Evolutionary conservation across 2,329 filamentous ascomycete genomes (phyloP), one percentile per base, ranked within the genome.

Genomic region (Trichophyton benhamiae): DNA sequence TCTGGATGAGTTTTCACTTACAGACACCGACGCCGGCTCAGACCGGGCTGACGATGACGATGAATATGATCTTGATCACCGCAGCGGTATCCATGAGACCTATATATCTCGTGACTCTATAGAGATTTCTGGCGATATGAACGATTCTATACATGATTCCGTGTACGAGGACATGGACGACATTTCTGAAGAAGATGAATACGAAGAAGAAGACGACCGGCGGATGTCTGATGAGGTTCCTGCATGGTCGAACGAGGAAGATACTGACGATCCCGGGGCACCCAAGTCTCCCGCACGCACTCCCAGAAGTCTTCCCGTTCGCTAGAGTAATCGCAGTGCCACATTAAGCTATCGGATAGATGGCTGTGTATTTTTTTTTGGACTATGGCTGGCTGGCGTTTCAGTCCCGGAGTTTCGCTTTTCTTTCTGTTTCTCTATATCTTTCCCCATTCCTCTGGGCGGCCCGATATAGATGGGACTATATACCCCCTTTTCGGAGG

Each of bases 1-100:
- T 58, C 76, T 96, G 27, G 88, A 91, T 48, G 89, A 96, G 60
- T 97, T 97, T 68, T 91, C 88, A 0, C 88, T 87, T 59, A 95
- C 88, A 52, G 91, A 94, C 64, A 85, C 80, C 36, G 81, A 82
- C 65, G 17, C 8, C 8, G 36, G 22, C 22, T 42, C 36, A 22
- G 76, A 75, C 15, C 79, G 79, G 36, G 76, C 74, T 7, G 76
- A 77, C 33, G 79, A 79, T 7, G 76, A 77, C 33, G 79, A 79
- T 7, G 78, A 80, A 68, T 75, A 53, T 69, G 65, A 42, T 0
- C 75, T 77, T 1, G 74, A 75, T 3, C 76, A 70, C 41, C 70
- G 27, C 71, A 70, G 41, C 17, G 77, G 79, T 61, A 69, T 84
- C 49, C 80, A 76, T 20, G 60, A 58, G 33, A 83, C 80, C 68